Percentiles rank a stretch among this genome's conserved stretches.
Conservation (phyloP, 805 yeast species). For the Cephaloascus albidus region DNA sequence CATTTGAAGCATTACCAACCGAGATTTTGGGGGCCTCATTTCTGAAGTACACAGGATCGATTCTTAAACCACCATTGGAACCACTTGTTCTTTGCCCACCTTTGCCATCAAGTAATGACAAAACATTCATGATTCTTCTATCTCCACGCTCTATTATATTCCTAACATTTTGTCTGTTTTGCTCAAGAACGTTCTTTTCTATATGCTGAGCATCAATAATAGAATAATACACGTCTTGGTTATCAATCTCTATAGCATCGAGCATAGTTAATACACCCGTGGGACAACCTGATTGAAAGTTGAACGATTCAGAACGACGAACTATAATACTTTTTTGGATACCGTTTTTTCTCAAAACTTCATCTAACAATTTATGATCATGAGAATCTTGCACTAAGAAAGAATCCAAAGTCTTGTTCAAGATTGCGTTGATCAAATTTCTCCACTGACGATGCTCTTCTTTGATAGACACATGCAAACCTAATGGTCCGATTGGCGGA, state of each 20-base stretch:
- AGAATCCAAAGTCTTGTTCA: constrained; percentile 42
- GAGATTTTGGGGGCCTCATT: constrained; percentile 18
- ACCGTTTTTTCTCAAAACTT: constrained; percentile 14
- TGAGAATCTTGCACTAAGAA: constrained; percentile 59
- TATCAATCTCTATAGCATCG: constrained; percentile 50
- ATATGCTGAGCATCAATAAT: constrained; percentile 55
- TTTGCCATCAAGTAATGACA: constrained; percentile 26
- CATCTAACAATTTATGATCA: constrained; percentile 42
- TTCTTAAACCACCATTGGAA: constrained; percentile 32
- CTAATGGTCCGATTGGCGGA: constrained; percentile 77
- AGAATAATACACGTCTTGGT: constrained; percentile 46
- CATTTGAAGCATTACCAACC: constrained; percentile 7
- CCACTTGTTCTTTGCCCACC: constrained; percentile 37
- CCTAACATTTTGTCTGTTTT: constrained; percentile 44
- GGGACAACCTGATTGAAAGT: constrained; percentile 38
- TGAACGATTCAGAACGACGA: constrained; percentile 49
- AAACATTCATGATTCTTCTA: constrained; percentile 29
- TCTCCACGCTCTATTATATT: constrained; percentile 22
- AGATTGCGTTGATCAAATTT: constrained; percentile 45
- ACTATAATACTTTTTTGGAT: constrained; percentile 33
- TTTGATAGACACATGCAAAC: constrained; percentile 48
- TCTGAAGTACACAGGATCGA: constrained; percentile 45
- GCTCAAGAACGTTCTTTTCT: constrained; percentile 49
- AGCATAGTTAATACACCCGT: constrained; percentile 35
- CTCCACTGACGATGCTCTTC: constrained; percentile 46